A percentile compares a stretch with the other conserved stretches of the same genome.
phyloP scores from a whole-genome alignment of 192 early-diverging fungal genomes.

The Coemansia erecta region DNA sequence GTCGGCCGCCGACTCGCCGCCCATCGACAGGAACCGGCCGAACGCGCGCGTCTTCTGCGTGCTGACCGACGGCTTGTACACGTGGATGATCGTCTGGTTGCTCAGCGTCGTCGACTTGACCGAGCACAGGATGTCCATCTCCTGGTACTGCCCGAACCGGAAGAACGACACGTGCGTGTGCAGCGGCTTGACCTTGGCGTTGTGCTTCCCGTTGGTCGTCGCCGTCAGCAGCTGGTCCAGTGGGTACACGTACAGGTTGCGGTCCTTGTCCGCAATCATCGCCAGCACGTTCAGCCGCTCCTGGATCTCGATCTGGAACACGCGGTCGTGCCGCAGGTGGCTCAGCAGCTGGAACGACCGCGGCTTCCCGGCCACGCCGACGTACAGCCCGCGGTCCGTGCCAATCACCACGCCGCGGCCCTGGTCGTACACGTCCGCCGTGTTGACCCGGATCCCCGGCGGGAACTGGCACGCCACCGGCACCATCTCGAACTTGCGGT shows the following conservation, averaged over 20 bases:
- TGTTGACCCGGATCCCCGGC: slow-evolving; percentile 45
- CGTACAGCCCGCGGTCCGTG: slow-evolving; percentile 82
- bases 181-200: slow-evolving; percentile 53
- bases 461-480: slow-evolving; percentile 51
- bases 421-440: slow-evolving; percentile 57
- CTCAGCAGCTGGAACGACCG: slow-evolving; percentile 55
- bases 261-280: slow-evolving; percentile 73
- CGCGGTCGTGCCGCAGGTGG: slow-evolving; percentile 67
- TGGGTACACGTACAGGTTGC: slow-evolving; percentile 56
- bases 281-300: slow-evolving; percentile 77
- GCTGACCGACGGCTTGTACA: slow-evolving; percentile 65
- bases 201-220: slow-evolving; percentile 25
- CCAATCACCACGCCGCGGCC: slow-evolving; percentile 72
- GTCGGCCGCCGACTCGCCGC: slow-evolving; percentile 39
- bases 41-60: slow-evolving; percentile 52
- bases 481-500: slow-evolving; percentile 54
- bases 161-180: slow-evolving; percentile 68
- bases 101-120: slow-evolving; percentile 72
- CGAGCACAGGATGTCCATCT: slow-evolving; percentile 63
- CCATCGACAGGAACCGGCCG: slow-evolving; percentile 47
- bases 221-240: slow-evolving; percentile 55
- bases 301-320: slow-evolving; percentile 85
- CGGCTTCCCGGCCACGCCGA: slow-evolving; percentile 61
- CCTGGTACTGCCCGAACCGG: slow-evolving; percentile 63
- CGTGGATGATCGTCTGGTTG: slow-evolving; percentile 69